Conservation (phyloP, 2,329 filamentous ascomycete species). For the Pseudogymnoascus sp. region DNA sequence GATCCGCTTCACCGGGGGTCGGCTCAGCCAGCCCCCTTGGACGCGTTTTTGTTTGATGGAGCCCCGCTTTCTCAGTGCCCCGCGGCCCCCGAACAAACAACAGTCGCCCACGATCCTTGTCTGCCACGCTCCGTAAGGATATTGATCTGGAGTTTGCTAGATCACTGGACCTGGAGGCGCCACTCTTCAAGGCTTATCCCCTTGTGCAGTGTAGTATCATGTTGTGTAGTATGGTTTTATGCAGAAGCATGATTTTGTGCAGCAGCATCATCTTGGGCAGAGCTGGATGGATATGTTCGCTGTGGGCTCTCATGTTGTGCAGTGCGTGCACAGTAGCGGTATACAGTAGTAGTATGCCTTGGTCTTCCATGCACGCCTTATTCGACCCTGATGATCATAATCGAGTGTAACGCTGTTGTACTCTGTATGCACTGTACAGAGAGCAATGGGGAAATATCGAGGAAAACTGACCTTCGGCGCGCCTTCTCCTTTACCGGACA, state of each 20-base stretch:
- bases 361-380: background rate
- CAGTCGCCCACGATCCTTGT: background rate
- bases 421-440: background rate
- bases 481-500: background rate
- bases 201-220: background rate
- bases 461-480: background rate
- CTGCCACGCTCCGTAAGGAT: constrained; percentile 5
- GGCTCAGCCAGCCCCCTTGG: background rate
- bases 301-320: background rate
- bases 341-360: background rate
- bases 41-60: background rate
- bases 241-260: background rate
- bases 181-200: constrained; percentile 7
- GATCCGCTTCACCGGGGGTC: background rate
- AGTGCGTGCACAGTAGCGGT: background rate
- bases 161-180: constrained; percentile 5
- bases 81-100: constrained; percentile 1
- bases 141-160: background rate
- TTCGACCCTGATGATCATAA: constrained; percentile 2
- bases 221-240: background rate
- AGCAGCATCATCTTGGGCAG: background rate
- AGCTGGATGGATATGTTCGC: background rate
- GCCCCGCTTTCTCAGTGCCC: background rate
- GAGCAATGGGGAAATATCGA: background rate
- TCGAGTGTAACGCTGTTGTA: background rate